Evolutionary conservation across 257 asterid genomes (phyloP).

Genomic region (Solanum pennellii): DNA sequence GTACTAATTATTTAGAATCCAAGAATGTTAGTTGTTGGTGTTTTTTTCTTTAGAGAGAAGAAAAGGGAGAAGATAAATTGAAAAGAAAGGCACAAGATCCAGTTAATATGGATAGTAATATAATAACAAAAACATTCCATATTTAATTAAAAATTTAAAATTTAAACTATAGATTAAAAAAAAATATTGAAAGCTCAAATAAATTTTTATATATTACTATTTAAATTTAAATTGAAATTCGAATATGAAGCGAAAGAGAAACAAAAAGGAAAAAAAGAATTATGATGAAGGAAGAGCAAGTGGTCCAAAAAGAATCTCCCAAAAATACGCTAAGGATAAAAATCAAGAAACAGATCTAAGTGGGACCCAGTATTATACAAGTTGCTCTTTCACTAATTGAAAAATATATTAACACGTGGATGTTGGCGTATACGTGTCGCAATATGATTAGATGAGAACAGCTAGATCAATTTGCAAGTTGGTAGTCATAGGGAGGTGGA

Average conservation of each 20-base stretch:
- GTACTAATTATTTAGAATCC: background rate
- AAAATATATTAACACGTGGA: constrained; percentile 5
- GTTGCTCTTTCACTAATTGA: background rate
- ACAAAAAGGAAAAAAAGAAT: background rate
- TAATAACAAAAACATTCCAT: too few relatives aligned
- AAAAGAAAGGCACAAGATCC: background rate
- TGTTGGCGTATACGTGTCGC: constrained; percentile 2
- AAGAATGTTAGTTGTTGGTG: background rate
- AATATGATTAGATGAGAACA: background rate
- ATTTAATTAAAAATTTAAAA: too few relatives aligned
- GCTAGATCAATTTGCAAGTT: constrained; percentile 8
- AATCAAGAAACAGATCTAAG: background rate
- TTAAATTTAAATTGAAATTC: too few relatives aligned
- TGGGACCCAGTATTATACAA: constrained; percentile 9
- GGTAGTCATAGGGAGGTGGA: background rate
- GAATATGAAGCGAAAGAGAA: too few relatives aligned
- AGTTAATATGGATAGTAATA: too few relatives aligned
- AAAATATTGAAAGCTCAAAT: too few relatives aligned
- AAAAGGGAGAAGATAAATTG: background rate
- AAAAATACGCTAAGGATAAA: constrained; percentile 2
- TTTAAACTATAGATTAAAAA: accelerated
- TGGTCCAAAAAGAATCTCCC: constrained; percentile 8
- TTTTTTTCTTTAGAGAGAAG: background rate
- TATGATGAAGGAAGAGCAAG: background rate
- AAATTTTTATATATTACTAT: too few relatives aligned